Base-by-base conservation (phyloP, 1,284 basidiomycete species). In the Anthracocystis panici-leucophaei region DNA sequence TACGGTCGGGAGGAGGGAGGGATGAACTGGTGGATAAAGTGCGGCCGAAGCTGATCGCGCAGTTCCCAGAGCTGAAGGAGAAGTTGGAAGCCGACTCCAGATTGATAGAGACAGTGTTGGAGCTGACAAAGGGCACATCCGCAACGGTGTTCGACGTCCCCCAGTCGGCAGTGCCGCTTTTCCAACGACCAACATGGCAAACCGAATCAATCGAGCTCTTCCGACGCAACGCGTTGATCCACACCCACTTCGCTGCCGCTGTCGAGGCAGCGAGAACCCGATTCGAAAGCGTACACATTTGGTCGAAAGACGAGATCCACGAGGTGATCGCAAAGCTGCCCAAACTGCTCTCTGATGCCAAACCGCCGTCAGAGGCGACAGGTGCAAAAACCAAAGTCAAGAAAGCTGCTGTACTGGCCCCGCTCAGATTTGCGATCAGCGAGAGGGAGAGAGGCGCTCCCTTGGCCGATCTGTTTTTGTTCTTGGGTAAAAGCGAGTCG, bases 341-440 rank as follows among this genome's bases (percentile, higher is more conserved):
- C 11, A 52, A 58, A 12, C 27, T 66, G 10, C 50, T 70, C 2
- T 48, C 48, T 2, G 46, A 59, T 11, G 67, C 57, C 2, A 16
- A 16, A 7, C 53, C 66, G 11, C 51, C 54, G 12, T 18, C 11
- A 2, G 44, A 59, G 21, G 29, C 20, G 12, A 50, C 51, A 10
- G 45, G 21, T 4, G 40, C 61, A 31, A 65, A 56, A 16, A 58
- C 50, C 9, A 75, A 70, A 21, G 48, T 75, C 29, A 75, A 75
- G 20, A 76, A 76, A 48, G 52, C 72, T 1, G 62, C 62, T 4
- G 51, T 78, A n/a, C 31, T 76, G 11, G 66, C 64, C 0, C 75
- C 76, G 12, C 49, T 78, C 14, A 41, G 76, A 20, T 71, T 76
- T 25, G 73, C 67, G 6, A 55, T 78, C 46, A 68, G 57, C 38